Percentiles rank a stretch among this genome's conserved stretches.
Evolutionary conservation across 768 basidiomycete genomes (phyloP).

Genomic region (Amanita subjunquillea): DNA sequence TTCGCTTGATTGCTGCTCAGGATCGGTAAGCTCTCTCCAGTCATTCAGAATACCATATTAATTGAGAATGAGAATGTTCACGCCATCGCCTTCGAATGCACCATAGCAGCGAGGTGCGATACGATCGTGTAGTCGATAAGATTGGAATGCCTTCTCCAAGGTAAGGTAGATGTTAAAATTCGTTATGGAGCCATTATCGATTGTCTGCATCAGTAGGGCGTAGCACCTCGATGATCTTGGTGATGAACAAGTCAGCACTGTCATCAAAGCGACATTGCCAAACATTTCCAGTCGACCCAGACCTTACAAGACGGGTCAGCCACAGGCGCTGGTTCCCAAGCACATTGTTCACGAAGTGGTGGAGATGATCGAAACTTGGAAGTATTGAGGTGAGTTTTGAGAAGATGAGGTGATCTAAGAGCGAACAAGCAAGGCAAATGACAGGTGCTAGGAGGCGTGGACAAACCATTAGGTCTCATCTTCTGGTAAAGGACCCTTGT

Average conservation of each 20-base stretch:
- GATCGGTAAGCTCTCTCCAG: slow-evolving; percentile 10
- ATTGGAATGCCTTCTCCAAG: slow-evolving; percentile 11
- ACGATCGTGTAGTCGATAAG: slow-evolving; percentile 8
- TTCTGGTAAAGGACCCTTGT: slow-evolving; percentile 10
- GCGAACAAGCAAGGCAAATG: slow-evolving; percentile 5
- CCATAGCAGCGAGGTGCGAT: slow-evolving; percentile 14
- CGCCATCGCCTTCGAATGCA: slow-evolving; percentile 9
- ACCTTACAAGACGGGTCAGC: slow-evolving; percentile 11
- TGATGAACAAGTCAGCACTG: slow-evolving; percentile 8
- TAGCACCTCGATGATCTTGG: slow-evolving; percentile 11
- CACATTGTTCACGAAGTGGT: slow-evolving; percentile 9
- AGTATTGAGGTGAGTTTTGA: slow-evolving; percentile 9
- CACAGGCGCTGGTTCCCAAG: slow-evolving; percentile 12
- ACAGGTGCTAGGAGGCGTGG: not conserved
- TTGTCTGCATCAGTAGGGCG: slow-evolving; percentile 9
- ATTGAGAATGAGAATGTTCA: slow-evolving; percentile 12
- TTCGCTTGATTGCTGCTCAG: too few relatives aligned
- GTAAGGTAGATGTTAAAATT: slow-evolving; percentile 12
- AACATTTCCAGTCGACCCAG: slow-evolving; percentile 13
- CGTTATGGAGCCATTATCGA: slow-evolving; percentile 11
- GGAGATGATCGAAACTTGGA: slow-evolving; percentile 9
- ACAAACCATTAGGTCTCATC: slow-evolving; percentile 9
- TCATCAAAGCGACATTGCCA: slow-evolving; percentile 14
- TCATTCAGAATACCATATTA: slow-evolving; percentile 11
- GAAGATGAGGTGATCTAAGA: slow-evolving; percentile 10